Base-by-base conservation (phyloP, 2,329 filamentous ascomycete genomes). In the Graphiopsis chlorocephala region DNA sequence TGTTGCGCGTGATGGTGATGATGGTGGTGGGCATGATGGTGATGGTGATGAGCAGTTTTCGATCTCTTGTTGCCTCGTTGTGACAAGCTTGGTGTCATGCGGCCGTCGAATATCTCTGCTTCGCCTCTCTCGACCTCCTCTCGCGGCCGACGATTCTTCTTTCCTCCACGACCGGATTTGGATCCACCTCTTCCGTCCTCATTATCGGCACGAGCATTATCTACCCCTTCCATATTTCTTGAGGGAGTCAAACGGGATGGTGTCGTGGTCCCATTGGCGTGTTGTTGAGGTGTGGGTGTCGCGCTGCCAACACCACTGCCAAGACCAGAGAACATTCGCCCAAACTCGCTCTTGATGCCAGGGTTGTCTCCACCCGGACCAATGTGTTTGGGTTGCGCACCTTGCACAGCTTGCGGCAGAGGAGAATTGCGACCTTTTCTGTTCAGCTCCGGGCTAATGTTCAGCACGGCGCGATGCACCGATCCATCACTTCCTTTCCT, bases 291-390 rank as follows among this genome's bases (percentile, higher is more conserved):
- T 35, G 79, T 79, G 23, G 82, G 76, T n/a, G 76, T 82, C 29
- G 79, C 78, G 67, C 82, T 83, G 31, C 86, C 86, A 20, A 89
- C 82, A 38, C 88, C 88, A 75, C 86, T 88, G 17, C 88, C 93
- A 69, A 98, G 92, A n/a, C 94, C 94, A 20, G 92, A 92, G 78
- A 97, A 97, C 84, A 97, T 96, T 67, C 92, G 89, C 29, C 93
- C 93, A 75, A 97, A 93, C 75, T 97, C 94, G 74, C 89, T 96
- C 82, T 97, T 97, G 73, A 97, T 96, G 50, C 90, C 90, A 12
- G 92, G 90, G 57, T 75, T 73, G 75, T 97, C 93, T 17, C 89
- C 90, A 15, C 88, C 87, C 6, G 92, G 91, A 3, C 90, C 91
- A 61, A 90, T 85, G 45, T 90, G 86, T 71, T 93, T 90, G 17